Percentiles rank a stretch among this genome's conserved stretches.
These are phyloP conservation scores for Capronia americana DNA, from an alignment of 2,329 filamentous ascomycete genomes.

Conservation along the genomic window DNA sequence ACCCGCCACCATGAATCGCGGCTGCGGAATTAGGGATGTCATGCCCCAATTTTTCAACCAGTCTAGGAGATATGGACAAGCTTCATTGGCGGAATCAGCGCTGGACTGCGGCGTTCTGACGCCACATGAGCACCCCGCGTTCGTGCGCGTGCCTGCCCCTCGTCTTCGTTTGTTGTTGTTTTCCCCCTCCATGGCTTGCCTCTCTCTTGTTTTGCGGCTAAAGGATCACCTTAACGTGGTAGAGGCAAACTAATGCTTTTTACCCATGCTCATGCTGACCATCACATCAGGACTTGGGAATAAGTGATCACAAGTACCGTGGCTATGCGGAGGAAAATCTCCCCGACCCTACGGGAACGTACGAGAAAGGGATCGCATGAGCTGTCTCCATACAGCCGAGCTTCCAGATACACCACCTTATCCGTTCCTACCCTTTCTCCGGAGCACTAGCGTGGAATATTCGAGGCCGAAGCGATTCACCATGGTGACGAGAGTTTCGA, in stretches of 20 bases:
- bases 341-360: not conserved
- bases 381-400: constrained; percentile 6
- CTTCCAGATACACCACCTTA: constrained; percentile 5
- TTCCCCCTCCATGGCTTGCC: constrained; percentile 1
- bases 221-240: not conserved
- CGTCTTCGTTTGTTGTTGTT: constrained; percentile 2
- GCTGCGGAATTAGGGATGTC: not conserved
- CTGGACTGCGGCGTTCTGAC: constrained; percentile 5
- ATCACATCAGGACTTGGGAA: not conserved
- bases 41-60: not conserved
- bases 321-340: constrained; percentile 8
- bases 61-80: constrained; percentile 9
- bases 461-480: not conserved
- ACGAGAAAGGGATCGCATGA: not conserved
- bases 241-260: not conserved
- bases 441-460: not conserved
- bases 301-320: constrained; percentile 1
- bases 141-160: constrained; percentile 1
- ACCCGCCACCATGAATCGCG: not conserved
- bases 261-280: not conserved
- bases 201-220: not conserved
- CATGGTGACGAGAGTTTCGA: not conserved
- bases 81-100: not conserved
- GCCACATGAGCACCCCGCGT: not conserved
- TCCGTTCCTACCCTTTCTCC: constrained; percentile 9